Percentiles rank a stretch among this genome's conserved stretches.
phyloP scores from a whole-genome alignment of 2,329 filamentous ascomycete species.

The Botryotinia globosa region DNA sequence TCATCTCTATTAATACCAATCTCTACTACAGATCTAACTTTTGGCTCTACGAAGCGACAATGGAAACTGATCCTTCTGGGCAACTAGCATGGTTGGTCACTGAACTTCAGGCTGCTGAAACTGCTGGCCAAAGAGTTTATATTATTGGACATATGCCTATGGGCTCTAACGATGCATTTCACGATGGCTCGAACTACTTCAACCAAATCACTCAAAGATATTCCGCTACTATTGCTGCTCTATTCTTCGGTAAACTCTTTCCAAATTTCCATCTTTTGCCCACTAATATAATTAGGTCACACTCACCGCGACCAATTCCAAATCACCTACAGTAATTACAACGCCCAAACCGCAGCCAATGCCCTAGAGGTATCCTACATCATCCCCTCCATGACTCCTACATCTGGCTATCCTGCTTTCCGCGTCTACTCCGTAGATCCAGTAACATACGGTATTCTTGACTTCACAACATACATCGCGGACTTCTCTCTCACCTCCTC shows the following conservation, averaged over 20 bases:
- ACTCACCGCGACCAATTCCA: conserved; percentile 40
- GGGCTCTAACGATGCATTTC: conserved; percentile 40
- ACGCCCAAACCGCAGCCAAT: conserved; percentile 28
- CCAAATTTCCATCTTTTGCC: background rate
- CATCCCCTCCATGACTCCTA: conserved; percentile 37
- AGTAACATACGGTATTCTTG: conserved; percentile 37
- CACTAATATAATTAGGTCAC: conserved; percentile 29
- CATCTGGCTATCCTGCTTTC: conserved; percentile 39
- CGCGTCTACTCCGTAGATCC: conserved; percentile 39
- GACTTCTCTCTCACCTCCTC: conserved; percentile 34
- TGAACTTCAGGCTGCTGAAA: conserved; percentile 42
- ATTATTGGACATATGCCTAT: conserved; percentile 40
- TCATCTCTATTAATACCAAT: conserved; percentile 46
- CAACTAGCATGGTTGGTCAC: conserved; percentile 41
- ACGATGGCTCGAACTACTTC: conserved; percentile 40
- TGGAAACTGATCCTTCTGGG: conserved; percentile 41
- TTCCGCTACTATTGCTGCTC: conserved; percentile 36
- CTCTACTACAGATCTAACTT: conserved; percentile 45
- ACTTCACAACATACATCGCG: conserved; percentile 36
- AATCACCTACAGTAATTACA: conserved; percentile 37
- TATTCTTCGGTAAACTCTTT: conserved; percentile 34
- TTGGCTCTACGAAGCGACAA: conserved; percentile 41
- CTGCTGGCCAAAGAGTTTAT: conserved; percentile 41
- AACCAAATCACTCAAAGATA: conserved; percentile 37
- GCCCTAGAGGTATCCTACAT: conserved; percentile 38